Evolutionary conservation across 2,329 filamentous ascomycete species (phyloP).

Genomic region (Xylariaceae sp.): DNA sequence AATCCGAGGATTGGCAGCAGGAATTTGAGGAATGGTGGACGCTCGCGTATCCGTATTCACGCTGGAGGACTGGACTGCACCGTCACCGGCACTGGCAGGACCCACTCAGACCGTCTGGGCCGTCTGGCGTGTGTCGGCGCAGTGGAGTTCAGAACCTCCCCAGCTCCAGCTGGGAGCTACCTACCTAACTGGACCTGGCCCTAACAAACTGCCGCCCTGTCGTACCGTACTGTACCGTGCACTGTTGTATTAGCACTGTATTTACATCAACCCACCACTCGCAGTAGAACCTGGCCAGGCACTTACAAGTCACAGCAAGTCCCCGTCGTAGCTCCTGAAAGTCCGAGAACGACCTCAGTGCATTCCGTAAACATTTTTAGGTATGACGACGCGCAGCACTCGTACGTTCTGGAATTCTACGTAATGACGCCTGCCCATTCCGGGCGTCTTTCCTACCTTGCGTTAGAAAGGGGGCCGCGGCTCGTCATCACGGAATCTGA

Average conservation of each 20-base stretch:
- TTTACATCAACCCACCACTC: not conserved
- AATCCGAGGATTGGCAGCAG: not conserved
- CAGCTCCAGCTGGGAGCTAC: too few species aligned
- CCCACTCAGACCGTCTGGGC: not conserved
- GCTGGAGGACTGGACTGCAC: too few species aligned
- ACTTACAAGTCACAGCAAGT: too few species aligned
- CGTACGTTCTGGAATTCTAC: not conserved
- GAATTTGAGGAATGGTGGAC: constrained; percentile 3
- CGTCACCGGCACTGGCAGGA: not conserved
- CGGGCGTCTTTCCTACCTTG: not conserved
- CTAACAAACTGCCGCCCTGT: not conserved
- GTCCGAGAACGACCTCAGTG: too few species aligned
- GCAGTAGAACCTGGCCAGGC: not conserved
- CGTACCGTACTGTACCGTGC: not conserved
- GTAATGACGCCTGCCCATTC: not conserved
- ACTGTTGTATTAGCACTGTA: not conserved
- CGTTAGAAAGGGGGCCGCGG: not conserved
- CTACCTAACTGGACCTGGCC: too few species aligned
- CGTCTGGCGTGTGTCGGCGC: not conserved
- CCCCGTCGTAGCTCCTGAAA: too few species aligned
- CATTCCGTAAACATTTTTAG: too few species aligned
- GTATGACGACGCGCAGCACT: too few species aligned
- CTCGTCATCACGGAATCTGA: not conserved
- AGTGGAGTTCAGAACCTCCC: not conserved
- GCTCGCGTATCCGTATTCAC: not conserved